phyloP scores from a whole-genome alignment of 257 asterid genomes.

The Nicotiana attenuata region DNA sequence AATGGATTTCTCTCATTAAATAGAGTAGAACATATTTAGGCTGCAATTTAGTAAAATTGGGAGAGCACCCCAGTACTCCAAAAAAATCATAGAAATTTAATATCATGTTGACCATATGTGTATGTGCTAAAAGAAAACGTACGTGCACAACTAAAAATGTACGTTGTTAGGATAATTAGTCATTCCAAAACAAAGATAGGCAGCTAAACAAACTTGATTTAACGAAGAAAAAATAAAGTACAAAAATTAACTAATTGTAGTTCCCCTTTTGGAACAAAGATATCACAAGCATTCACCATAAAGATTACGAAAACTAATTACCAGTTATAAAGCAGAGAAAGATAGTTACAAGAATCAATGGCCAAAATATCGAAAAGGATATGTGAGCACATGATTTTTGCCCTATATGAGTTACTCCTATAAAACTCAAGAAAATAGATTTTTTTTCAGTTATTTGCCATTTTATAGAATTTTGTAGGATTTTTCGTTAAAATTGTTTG shows the following conservation, averaged over 20 bases:
- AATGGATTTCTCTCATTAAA: too few relatives aligned
- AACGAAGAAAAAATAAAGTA: not conserved
- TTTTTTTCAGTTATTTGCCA: too few relatives aligned
- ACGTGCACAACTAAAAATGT: not conserved
- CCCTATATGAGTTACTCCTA: too few relatives aligned
- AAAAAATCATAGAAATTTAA: not conserved
- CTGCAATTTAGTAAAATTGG: not conserved
- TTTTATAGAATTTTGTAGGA: too few relatives aligned
- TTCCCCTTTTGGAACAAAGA: not conserved
- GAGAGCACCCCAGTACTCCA: not conserved
- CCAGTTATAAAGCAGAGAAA: slow-evolving; percentile 64
- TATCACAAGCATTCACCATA: not conserved
- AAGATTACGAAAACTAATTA: slow-evolving; percentile 25
- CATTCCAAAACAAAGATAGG: not conserved
- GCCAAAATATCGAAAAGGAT: slow-evolving; percentile 84
- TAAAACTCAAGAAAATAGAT: too few relatives aligned
- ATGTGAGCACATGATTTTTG: too few relatives aligned
- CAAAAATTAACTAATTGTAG: not conserved
- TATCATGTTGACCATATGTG: not conserved
- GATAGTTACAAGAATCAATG: slow-evolving; percentile 64
- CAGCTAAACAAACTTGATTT: not conserved
- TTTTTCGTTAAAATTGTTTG: too few relatives aligned
- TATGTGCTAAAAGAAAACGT: not conserved
- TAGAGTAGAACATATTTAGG: not conserved
- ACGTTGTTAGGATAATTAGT: not conserved